Evolutionary conservation across 1,284 basidiomycete genomes (phyloP).

Genomic region (Ustilago hordei): DNA sequence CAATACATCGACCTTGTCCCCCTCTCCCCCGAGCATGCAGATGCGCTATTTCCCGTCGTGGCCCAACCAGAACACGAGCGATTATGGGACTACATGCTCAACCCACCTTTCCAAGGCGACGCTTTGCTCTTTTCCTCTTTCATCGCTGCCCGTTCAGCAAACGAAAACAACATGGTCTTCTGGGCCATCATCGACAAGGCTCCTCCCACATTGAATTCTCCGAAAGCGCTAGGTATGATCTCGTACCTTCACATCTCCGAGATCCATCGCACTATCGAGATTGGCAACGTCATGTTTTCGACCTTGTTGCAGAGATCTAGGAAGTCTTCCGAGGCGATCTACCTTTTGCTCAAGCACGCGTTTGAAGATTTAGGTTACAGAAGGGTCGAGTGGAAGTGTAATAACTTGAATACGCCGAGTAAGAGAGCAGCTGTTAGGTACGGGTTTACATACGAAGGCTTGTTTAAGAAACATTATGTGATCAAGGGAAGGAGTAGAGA

Average conservation of each 20-base stretch:
- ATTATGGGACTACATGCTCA: slow-evolving; percentile 44
- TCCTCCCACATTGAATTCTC: background rate
- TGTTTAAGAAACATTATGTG: slow-evolving; percentile 51
- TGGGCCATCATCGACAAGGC: slow-evolving; percentile 38
- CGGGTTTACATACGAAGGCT: slow-evolving; percentile 55
- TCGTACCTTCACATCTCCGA: slow-evolving; percentile 37
- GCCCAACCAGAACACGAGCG: slow-evolving; percentile 36
- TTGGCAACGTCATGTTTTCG: slow-evolving; percentile 57
- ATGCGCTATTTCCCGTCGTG: slow-evolving; percentile 26
- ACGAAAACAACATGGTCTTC: slow-evolving; percentile 40
- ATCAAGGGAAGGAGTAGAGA: slow-evolving; percentile 55
- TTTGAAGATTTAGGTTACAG: slow-evolving; percentile 47
- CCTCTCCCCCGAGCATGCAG: slow-evolving; percentile 13
- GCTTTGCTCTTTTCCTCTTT: slow-evolving; percentile 6
- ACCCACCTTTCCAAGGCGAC: slow-evolving; percentile 33
- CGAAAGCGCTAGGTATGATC: slow-evolving; percentile 28
- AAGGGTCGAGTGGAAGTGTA: slow-evolving; percentile 62
- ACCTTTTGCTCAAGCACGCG: slow-evolving; percentile 38
- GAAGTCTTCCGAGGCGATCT: slow-evolving; percentile 49
- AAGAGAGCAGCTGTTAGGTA: slow-evolving; percentile 53
- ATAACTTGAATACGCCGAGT: slow-evolving; percentile 48
- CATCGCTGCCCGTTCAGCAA: slow-evolving; percentile 9
- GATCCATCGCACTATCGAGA: slow-evolving; percentile 45
- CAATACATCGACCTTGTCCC: slow-evolving; percentile 44
- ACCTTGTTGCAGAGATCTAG: slow-evolving; percentile 42